Base-by-base conservation (phyloP, 768 basidiomycete genomes). In the Butyriboletus loyo region DNA sequence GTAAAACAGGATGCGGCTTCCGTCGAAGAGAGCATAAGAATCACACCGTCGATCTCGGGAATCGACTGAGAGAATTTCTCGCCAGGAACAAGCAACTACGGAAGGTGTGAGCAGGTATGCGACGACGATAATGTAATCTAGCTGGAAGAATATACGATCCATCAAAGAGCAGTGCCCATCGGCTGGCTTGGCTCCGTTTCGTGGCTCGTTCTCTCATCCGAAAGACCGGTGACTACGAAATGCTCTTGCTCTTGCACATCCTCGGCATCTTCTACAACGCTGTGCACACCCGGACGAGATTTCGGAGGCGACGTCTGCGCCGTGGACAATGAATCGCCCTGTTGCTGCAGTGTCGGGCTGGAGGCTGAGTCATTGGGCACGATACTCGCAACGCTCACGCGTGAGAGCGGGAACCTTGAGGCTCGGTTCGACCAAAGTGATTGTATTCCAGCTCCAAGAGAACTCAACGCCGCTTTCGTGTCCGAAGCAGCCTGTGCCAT, bases 401-500 rank as follows among this genome's bases (percentile, higher is more conserved):
- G 70, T 11, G 71, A 64, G 28, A 70, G 54, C 15, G 77, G 72
- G 55, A 77, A 69, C 44, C 76, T 69, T 2, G 73, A 58, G 7
- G 75, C 59, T 13, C 76, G 69, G 47, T 51, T 70, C 32, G 76
- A 66, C 66, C 79, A 72, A 59, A 82, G 74, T 14, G 79, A 76
- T 14, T 81, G 76, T 51, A 82, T 70, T 38, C 76, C 75, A 9
- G 70, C 66, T 40, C 79, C 77, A 66, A 79, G 73, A 15, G 73
- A 61, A 37, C 62, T 69, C 17, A 77, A 38, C 5, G 72, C 64
- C 17, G 70, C 65, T 52, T 72, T 69, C 15, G 73, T 60, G 42
- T 72, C 66, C 56, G 59, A 51, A 36, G 71, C 64, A 46, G 73
- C 68, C 45, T 69, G 68, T n/a, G 57, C 57, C 42, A 69, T 45